Conservation (phyloP, 2,329 filamentous ascomycete species). For the Neofusicoccum sp. region DNA sequence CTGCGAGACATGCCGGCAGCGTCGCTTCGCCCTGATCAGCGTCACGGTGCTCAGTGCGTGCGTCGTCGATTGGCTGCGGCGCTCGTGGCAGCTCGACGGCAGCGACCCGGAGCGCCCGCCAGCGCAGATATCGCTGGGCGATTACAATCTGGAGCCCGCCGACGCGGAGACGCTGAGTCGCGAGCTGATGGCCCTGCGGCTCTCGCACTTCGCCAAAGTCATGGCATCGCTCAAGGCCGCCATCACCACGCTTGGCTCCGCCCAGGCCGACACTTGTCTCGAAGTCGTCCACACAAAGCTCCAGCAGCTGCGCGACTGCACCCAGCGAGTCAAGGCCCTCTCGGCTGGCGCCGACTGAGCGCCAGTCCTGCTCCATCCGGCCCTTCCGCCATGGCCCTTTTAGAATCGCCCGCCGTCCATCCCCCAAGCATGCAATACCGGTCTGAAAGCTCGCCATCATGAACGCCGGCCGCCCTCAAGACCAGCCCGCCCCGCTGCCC, state of each 20-base stretch:
- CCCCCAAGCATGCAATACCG: background rate
- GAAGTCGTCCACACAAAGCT: background rate
- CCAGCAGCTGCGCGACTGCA: background rate
- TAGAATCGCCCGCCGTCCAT: background rate
- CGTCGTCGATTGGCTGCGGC: background rate
- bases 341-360: background rate
- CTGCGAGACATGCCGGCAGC: background rate
- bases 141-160: background rate
- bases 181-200: conserved; percentile 1
- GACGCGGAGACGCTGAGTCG: background rate
- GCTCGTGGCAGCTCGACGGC: background rate
- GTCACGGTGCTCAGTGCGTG: background rate
- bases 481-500: background rate
- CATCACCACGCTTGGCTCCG: background rate
- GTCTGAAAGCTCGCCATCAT: background rate
- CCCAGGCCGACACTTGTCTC: background rate
- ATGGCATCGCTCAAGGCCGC: background rate
- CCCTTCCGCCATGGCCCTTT: background rate
- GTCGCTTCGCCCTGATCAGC: background rate
- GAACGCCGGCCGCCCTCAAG: background rate
- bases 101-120: background rate
- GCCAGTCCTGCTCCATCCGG: background rate
- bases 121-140: background rate
- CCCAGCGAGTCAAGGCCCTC: background rate
- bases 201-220: background rate